Evolutionary conservation across 2,329 filamentous ascomycete species (phyloP).

Genomic region (Neonectria hederae): DNA sequence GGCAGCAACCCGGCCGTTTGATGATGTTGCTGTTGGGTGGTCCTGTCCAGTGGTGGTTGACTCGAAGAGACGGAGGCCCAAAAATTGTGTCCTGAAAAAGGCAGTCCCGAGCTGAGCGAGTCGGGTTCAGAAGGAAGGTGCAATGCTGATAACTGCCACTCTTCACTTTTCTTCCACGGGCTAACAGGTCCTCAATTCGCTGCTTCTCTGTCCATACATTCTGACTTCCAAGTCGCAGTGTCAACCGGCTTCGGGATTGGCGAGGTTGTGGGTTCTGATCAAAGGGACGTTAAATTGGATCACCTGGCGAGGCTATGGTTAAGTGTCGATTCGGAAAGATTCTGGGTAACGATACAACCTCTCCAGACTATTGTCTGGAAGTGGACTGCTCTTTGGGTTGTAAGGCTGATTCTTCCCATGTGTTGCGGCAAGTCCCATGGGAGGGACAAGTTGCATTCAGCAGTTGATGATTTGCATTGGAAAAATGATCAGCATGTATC

Average conservation of each 20-base stretch:
- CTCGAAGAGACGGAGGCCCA: neutral
- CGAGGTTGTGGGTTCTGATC: neutral
- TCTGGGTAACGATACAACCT: neutral
- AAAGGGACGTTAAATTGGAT: neutral
- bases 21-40: neutral
- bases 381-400: neutral
- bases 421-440: neutral
- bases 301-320: too few relatives aligned
- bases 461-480: neutral
- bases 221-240: neutral
- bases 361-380: neutral
- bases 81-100: neutral
- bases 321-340: neutral
- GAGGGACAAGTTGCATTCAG: neutral
- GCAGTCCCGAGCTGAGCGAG: neutral
- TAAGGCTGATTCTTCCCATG: neutral
- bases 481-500: neutral
- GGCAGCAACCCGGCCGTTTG: neutral
- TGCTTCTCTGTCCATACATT: neutral
- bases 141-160: neutral
- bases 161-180: neutral
- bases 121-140: conserved; percentile 12
- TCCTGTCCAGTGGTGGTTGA: neutral
- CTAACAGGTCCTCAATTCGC: neutral
- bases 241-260: neutral